These are phyloP conservation scores for Gillenia trifoliata DNA, from an alignment of 306 rosid species.

Conservation along the genomic window DNA sequence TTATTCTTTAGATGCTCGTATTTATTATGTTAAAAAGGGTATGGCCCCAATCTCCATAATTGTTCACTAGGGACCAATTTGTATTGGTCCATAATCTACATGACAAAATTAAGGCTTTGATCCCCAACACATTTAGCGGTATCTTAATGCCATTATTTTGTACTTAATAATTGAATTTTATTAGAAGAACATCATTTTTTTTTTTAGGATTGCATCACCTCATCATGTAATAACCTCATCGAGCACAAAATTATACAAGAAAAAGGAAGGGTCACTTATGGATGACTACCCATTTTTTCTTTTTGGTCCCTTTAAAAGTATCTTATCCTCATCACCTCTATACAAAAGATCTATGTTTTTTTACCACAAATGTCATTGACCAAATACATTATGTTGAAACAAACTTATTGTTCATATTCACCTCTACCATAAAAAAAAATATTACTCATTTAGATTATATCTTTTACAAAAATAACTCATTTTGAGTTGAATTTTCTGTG, in stretches of 20 bases:
- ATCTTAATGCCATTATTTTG: too few species aligned
- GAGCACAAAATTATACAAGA: not conserved
- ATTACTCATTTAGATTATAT: not conserved
- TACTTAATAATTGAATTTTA: too few species aligned
- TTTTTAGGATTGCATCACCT: not conserved
- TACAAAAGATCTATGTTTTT: not conserved
- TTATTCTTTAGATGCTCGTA: not conserved
- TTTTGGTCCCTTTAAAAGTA: not conserved
- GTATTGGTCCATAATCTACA: not conserved
- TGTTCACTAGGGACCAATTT: not conserved
- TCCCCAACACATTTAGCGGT: not conserved
- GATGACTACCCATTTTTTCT: not conserved
- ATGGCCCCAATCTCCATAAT: constrained; percentile 10
- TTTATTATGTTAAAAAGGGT: not conserved
- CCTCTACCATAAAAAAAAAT: not conserved
- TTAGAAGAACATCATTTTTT: not conserved
- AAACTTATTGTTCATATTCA: not conserved
- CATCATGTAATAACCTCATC: not conserved
- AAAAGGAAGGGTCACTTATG: not conserved
- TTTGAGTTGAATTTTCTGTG: not conserved
- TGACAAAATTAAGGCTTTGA: not conserved
- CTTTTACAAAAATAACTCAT: not conserved
- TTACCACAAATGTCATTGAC: not conserved
- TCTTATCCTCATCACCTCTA: not conserved
- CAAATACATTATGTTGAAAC: not conserved